Evolutionary conservation across 495 filamentous ascomycete species (phyloP).

Genomic region (Penicillium crystallinum): DNA sequence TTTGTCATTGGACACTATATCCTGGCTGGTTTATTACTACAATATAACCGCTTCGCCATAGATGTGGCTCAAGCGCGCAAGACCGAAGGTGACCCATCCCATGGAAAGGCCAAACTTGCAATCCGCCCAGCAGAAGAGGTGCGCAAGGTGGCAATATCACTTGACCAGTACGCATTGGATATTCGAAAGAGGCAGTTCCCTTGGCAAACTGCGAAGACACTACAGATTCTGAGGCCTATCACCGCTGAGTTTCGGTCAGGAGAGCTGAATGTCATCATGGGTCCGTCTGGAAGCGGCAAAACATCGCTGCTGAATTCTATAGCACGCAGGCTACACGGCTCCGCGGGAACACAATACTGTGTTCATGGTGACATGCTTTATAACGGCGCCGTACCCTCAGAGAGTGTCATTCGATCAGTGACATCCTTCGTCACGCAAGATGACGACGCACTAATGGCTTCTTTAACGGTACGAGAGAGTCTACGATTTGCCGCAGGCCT

Average conservation of each 20-base stretch:
- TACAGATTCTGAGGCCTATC: constrained; percentile 60
- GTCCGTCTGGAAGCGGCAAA: constrained; percentile 70
- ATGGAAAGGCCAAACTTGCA: constrained; percentile 57
- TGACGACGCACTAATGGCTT: constrained; percentile 67
- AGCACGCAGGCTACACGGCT: constrained; percentile 56
- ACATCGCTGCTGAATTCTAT: constrained; percentile 66
- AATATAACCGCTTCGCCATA: constrained; percentile 55
- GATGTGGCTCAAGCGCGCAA: constrained; percentile 52
- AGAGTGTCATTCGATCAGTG: constrained; percentile 59
- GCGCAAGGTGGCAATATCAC: constrained; percentile 52
- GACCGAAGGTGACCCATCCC: constrained; percentile 50
- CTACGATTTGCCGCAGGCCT: constrained; percentile 62
- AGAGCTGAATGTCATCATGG: constrained; percentile 70
- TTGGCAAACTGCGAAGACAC: constrained; percentile 38
- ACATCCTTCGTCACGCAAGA: constrained; percentile 74
- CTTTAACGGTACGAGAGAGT: constrained; percentile 70
- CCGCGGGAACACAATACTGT: constrained; percentile 48
- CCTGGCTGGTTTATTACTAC: constrained; percentile 50
- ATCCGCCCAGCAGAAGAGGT: constrained; percentile 46
- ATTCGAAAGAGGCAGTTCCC: constrained; percentile 53
- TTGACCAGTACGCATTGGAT: constrained; percentile 56
- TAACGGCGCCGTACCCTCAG: constrained; percentile 60
- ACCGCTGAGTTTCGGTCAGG: constrained; percentile 58
- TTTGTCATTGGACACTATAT: constrained; percentile 55
- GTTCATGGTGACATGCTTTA: constrained; percentile 56